phyloP scores from a whole-genome alignment of 202 grass and related monocot genomes.

The Miscanthus sacchariflorus region DNA sequence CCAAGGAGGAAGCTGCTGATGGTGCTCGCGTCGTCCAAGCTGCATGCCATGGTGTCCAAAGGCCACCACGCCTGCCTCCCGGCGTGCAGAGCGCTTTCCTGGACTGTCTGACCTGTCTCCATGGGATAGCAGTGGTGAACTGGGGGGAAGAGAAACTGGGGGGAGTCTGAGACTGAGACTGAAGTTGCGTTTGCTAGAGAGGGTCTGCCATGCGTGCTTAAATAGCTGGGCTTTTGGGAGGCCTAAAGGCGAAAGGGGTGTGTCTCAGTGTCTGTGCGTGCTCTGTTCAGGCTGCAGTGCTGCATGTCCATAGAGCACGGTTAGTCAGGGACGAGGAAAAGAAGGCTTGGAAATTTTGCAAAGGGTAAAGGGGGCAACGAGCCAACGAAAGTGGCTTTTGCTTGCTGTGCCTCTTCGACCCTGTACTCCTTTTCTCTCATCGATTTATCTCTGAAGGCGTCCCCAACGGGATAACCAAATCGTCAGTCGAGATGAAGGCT shows the following conservation, averaged over 20 bases:
- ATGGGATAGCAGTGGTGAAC: constrained; percentile 40
- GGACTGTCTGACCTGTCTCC: constrained; percentile 43
- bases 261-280: not conserved
- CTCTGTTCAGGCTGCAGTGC: constrained; percentile 49
- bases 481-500: no score
- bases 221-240: constrained; percentile 64
- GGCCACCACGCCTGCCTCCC: constrained; percentile 51
- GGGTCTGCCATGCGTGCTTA: constrained; percentile 55
- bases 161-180: not conserved
- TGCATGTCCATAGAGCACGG: constrained; percentile 58
- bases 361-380: constrained; percentile 46
- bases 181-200: not conserved
- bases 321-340: constrained; percentile 41
- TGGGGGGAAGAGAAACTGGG: constrained; percentile 3
- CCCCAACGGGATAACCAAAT: no score
- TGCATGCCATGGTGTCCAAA: constrained; percentile 50
- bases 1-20: constrained; percentile 35
- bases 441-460: not conserved
- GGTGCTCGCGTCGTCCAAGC: constrained; percentile 23
- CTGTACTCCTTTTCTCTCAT: not conserved
- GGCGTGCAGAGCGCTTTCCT: constrained; percentile 49
- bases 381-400: constrained; percentile 45
- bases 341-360: constrained; percentile 54
- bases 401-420: not conserved
- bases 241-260: constrained; percentile 54